Conservation (phyloP, 2,329 filamentous ascomycete genomes). For the Trichoderma harzianum region DNA sequence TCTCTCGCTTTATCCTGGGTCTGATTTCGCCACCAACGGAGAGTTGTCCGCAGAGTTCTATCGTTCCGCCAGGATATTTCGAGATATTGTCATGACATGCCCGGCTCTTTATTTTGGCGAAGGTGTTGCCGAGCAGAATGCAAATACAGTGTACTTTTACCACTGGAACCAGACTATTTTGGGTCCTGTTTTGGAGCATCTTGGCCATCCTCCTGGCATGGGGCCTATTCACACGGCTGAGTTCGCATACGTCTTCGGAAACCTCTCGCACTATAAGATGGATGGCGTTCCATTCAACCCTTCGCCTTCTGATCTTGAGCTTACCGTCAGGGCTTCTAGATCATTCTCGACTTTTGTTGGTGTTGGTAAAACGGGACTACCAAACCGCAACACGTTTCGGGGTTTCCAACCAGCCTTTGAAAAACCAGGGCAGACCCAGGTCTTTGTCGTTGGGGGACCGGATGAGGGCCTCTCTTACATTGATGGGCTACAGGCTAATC, state of each 20-base stretch:
- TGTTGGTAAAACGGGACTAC: conserved; percentile 34
- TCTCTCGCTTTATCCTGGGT: conserved; percentile 47
- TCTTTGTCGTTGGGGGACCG: conserved; percentile 46
- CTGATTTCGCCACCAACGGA: conserved; percentile 41
- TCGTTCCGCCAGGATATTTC: conserved; percentile 46
- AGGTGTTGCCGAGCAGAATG: conserved; percentile 34
- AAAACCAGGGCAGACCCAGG: conserved; percentile 23
- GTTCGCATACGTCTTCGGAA: conserved; percentile 51
- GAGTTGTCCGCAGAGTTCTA: conserved; percentile 46
- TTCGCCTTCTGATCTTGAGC: conserved; percentile 37
- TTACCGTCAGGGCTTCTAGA: conserved; percentile 39
- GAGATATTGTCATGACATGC: conserved; percentile 52
- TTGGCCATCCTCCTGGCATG: conserved; percentile 35
- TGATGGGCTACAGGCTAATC: conserved; percentile 32
- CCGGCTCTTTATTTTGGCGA: conserved; percentile 42
- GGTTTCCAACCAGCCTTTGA: conserved; percentile 40
- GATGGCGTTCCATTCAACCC: conserved; percentile 36
- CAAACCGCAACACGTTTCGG: conserved; percentile 36
- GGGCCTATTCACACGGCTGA: conserved; percentile 52
- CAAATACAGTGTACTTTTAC: conserved; percentile 46
- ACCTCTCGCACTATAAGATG: conserved; percentile 42
- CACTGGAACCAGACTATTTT: conserved; percentile 55
- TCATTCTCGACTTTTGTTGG: conserved; percentile 48
- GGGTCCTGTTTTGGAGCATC: conserved; percentile 37
- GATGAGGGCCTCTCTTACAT: conserved; percentile 41